A percentile compares a stretch with the other conserved stretches of the same genome.
These are phyloP conservation scores for Candida golubevii DNA, from an alignment of 805 yeast genomes.

Conservation along the genomic window DNA sequence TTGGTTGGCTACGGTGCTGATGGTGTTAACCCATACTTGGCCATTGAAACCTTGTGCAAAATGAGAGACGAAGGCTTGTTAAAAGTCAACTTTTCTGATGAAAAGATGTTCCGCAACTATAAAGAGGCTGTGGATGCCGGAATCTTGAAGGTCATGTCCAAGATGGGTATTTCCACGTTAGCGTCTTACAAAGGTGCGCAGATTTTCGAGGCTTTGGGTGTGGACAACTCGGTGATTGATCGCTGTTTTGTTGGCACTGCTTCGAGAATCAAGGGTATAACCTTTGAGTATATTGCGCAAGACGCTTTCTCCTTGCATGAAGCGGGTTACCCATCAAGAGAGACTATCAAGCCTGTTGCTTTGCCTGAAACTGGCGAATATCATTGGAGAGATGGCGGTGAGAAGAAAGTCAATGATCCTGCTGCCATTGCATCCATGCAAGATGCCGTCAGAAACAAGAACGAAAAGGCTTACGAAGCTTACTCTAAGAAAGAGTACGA, in stretches of 20 bases:
- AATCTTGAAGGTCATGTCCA: slow-evolving; percentile 93
- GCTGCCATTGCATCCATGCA: slow-evolving; percentile 91
- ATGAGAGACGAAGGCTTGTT: slow-evolving; percentile 78
- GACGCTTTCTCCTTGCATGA: slow-evolving; percentile 94
- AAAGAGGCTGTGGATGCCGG: slow-evolving; percentile 85
- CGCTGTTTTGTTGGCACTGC: slow-evolving; percentile 97
- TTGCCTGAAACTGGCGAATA: slow-evolving; percentile 96
- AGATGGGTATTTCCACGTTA: slow-evolving; percentile 98
- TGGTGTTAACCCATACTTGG: slow-evolving; percentile 90
- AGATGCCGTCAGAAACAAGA: slow-evolving; percentile 97
- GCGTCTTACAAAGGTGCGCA: slow-evolving; percentile 99
- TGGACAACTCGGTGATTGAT: slow-evolving; percentile 92
- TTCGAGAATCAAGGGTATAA: slow-evolving; percentile 91
- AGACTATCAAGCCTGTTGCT: slow-evolving; percentile 62
- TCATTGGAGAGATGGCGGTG: slow-evolving; percentile 99
- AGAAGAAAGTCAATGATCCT: slow-evolving; percentile 91
- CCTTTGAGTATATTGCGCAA: slow-evolving; percentile 93
- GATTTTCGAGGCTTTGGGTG: slow-evolving; percentile 94
- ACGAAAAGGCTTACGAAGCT: slow-evolving; percentile 86
- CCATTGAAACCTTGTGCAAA: slow-evolving; percentile 81
- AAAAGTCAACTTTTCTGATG: slow-evolving; percentile 50
- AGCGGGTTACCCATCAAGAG: slow-evolving; percentile 81
- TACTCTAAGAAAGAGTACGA: slow-evolving; percentile 88
- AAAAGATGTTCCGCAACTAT: slow-evolving; percentile 68
- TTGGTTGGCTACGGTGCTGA: slow-evolving; percentile 97